A percentile compares a stretch with the other conserved stretches of the same genome.
phyloP scores from a whole-genome alignment of 345 rosid genomes.

The Eutrema heterophyllum region DNA sequence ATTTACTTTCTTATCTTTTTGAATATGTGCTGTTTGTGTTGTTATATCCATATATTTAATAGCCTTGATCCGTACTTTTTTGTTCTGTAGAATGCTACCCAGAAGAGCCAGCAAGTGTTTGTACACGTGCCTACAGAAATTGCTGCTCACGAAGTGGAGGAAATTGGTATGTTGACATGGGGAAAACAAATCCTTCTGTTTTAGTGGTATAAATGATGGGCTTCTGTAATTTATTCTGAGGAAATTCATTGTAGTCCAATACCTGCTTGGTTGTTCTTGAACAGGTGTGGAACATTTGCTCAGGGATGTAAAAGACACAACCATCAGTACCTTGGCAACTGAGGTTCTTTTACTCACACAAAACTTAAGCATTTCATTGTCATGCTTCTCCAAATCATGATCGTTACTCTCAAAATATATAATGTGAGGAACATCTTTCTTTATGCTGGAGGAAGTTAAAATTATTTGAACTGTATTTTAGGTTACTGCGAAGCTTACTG shows the following conservation, averaged over 20 bases:
- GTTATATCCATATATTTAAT: background rate
- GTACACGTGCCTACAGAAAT: slow-evolving; percentile 79
- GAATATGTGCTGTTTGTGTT: background rate
- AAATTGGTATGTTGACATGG: slow-evolving; percentile 57
- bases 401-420: background rate
- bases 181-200: background rate
- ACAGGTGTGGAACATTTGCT: slow-evolving; percentile 50
- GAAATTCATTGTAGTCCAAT: background rate
- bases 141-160: slow-evolving; percentile 86
- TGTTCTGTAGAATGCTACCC: slow-evolving; percentile 67
- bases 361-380: background rate
- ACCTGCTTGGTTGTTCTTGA: background rate
- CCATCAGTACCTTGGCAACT: slow-evolving; percentile 34
- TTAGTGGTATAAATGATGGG: background rate
- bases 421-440: background rate
- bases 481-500: slow-evolving; percentile 72
- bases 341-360: slow-evolving; percentile 40
- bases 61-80: background rate
- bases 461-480: slow-evolving; percentile 12
- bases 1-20: background rate
- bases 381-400: background rate
- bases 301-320: slow-evolving; percentile 36
- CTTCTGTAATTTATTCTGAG: background rate
- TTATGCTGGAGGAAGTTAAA: slow-evolving; percentile 5
- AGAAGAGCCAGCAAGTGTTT: slow-evolving; percentile 81